Conservation (phyloP, 2,329 filamentous ascomycete genomes). For the Beauveria australis region DNA sequence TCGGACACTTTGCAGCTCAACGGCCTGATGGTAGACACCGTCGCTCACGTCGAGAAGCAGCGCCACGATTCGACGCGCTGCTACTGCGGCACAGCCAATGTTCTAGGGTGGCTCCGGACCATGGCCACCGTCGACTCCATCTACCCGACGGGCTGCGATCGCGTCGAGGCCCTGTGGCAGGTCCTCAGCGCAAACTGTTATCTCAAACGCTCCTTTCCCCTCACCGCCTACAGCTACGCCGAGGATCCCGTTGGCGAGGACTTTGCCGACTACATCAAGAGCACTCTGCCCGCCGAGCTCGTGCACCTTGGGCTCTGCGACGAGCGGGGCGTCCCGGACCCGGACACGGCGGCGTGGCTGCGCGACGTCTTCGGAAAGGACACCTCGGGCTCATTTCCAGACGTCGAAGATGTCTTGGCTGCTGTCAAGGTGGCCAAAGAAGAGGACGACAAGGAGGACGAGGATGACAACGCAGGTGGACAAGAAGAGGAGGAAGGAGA, state of each 20-base stretch:
- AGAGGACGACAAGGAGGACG: not conserved
- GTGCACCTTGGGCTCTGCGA: not conserved
- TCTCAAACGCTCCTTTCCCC: conserved; percentile 3
- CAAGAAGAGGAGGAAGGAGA: not conserved
- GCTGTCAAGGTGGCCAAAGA: not conserved
- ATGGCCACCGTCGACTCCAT: not conserved
- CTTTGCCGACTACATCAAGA: conserved; percentile 5
- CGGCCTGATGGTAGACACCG: conserved; percentile 2
- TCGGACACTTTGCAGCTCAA: not conserved
- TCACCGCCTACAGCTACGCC: conserved; percentile 5
- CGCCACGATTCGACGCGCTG: not conserved
- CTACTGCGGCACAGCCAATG: conserved; percentile 1
- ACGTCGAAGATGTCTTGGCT: not conserved
- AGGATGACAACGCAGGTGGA: too few relatives aligned
- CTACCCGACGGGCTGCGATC: conserved; percentile 8
- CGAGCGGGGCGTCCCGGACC: not conserved
- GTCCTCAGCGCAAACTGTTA: conserved; percentile 10
- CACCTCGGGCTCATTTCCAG: not conserved
- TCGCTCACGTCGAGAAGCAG: not conserved
- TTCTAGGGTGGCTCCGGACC: not conserved
- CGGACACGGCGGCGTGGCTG: not conserved
- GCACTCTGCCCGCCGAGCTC: not conserved
- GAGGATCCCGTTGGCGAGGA: conserved; percentile 7
- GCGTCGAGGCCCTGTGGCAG: conserved; percentile 10
- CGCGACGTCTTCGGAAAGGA: not conserved